These are phyloP conservation scores for Ceratocystis harringtonii DNA, from an alignment of 2,329 filamentous ascomycete genomes.

Conservation along the genomic window DNA sequence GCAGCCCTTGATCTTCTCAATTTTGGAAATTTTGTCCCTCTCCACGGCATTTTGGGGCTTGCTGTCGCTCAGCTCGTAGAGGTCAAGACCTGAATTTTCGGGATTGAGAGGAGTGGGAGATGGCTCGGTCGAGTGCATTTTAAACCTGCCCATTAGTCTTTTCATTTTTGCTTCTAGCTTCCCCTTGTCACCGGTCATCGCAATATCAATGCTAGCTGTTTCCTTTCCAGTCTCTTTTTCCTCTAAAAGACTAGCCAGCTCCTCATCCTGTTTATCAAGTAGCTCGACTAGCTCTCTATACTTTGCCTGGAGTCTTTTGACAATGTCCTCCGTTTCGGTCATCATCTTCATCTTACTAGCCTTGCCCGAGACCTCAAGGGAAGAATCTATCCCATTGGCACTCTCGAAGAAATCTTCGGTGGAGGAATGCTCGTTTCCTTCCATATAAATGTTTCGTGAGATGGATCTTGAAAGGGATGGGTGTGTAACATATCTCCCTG, in stretches of 20 bases:
- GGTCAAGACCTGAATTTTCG: neutral
- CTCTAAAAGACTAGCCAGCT: neutral
- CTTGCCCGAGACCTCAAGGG: too few species aligned
- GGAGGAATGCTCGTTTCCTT: too few species aligned
- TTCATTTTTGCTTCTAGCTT: neutral
- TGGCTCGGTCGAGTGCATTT: neutral
- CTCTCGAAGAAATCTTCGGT: too few species aligned
- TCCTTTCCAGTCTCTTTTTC: neutral
- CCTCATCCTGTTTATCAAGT: neutral
- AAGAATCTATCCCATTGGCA: too few species aligned
- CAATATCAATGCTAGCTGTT: neutral
- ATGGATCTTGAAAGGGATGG: too few species aligned
- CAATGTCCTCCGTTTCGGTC: neutral
- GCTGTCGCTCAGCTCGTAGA: too few species aligned
- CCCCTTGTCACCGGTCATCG: neutral
- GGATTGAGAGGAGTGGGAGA: neutral
- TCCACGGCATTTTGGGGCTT: neutral
- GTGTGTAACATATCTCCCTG: too few species aligned
- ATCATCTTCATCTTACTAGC: neutral
- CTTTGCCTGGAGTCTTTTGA: neutral
- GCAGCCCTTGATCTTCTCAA: neutral
- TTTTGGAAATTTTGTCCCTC: neutral
- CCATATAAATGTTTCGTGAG: too few species aligned
- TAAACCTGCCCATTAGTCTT: neutral
- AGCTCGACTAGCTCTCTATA: neutral